A percentile compares a stretch with the other conserved stretches of the same genome.
Evolutionary conservation across 2,329 filamentous ascomycete species (phyloP).

Genomic region (Pseudofabraea citricarpa): DNA sequence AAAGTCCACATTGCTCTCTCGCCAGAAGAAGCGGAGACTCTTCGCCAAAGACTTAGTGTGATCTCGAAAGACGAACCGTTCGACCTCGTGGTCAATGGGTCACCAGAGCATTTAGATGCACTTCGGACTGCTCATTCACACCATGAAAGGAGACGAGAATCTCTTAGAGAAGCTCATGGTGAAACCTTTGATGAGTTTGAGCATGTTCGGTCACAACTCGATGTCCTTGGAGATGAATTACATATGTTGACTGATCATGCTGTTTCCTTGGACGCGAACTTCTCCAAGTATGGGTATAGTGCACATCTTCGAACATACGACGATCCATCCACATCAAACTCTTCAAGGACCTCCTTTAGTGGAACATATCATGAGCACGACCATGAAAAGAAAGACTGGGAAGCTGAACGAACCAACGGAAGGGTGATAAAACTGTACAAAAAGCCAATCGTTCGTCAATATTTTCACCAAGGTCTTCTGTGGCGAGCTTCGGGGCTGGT

Average conservation of each 20-base stretch:
- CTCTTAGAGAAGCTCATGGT: conserved; percentile 43
- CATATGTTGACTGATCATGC: conserved; percentile 48
- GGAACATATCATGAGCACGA: conserved; percentile 17
- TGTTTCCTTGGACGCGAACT: conserved; percentile 54
- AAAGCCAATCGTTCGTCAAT: conserved; percentile 56
- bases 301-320: conserved; percentile 49
- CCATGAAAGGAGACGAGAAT: conserved; percentile 42
- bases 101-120: conserved; percentile 38
- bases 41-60: conserved; percentile 39
- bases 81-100: conserved; percentile 55
- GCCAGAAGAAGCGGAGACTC: conserved; percentile 47
- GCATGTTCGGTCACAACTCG: conserved; percentile 46
- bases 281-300: conserved; percentile 58
- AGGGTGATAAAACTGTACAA: conserved; percentile 51
- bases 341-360: conserved; percentile 17
- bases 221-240: conserved; percentile 46
- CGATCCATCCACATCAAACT: conserved; percentile 19
- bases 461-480: conserved; percentile 60
- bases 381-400: conserved; percentile 33
- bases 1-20: conserved; percentile 50
- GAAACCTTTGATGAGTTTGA: conserved; percentile 53
- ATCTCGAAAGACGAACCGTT: conserved; percentile 33
- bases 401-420: conserved; percentile 29
- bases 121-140: conserved; percentile 47
- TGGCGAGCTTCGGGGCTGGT: conserved; percentile 55